These are phyloP conservation scores for Solanum verrucosum DNA, from an alignment of 257 asterid species.

Conservation along the genomic window DNA sequence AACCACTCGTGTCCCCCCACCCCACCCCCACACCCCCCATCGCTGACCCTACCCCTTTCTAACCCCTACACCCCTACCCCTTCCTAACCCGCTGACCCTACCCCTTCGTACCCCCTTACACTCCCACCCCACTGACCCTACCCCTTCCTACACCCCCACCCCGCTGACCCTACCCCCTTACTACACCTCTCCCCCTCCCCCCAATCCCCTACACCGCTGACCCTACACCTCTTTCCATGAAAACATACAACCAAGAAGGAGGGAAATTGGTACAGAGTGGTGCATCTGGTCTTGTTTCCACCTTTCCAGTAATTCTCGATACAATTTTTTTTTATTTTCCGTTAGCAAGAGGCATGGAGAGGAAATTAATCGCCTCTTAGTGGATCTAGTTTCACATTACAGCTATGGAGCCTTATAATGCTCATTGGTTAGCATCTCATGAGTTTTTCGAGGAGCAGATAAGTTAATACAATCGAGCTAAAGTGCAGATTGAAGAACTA, in stretches of 20 bases:
- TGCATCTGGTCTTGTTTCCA: not conserved
- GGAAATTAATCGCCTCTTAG: not conserved
- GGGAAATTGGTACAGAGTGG: not conserved
- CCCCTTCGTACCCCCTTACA: rapidly evolving
- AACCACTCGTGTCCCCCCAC: too few species aligned
- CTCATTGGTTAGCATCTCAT: not conserved
- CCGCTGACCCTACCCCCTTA: too few species aligned
- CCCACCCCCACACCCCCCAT: too few species aligned
- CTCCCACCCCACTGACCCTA: too few species aligned
- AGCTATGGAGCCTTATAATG: not conserved
- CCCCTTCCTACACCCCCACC: too few species aligned
- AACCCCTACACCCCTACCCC: too few species aligned
- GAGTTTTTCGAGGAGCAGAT: not conserved
- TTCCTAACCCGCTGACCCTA: too few species aligned
- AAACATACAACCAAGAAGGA: not conserved
- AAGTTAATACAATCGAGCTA: not conserved
- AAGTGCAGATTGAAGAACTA: not conserved
- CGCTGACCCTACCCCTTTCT: too few species aligned
- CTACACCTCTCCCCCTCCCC: too few species aligned
- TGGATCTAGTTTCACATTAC: not conserved
- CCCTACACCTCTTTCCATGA: not conserved
- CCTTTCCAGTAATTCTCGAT: too few species aligned
- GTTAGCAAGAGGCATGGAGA: not conserved
- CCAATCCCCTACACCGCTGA: too few species aligned
- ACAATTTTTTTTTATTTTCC: too few species aligned